phyloP scores from a whole-genome alignment of 2,329 filamentous ascomycete species.

The Nemania sp. region DNA sequence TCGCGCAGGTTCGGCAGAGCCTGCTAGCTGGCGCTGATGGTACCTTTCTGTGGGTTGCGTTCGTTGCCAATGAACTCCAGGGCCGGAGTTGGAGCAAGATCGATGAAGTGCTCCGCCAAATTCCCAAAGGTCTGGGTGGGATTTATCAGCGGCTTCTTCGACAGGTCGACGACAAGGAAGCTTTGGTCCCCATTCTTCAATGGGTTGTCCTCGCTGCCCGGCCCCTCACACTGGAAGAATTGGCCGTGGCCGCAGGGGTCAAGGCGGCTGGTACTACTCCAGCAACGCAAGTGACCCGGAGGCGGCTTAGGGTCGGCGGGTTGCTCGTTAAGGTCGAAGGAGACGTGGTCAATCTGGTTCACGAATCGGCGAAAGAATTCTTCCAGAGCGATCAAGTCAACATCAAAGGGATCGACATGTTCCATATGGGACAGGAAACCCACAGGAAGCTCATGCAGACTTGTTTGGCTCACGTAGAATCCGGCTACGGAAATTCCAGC shows the following conservation, averaged over 20 bases:
- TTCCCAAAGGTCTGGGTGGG: slow-evolving; percentile 10
- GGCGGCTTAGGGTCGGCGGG: background rate
- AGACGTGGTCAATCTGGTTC: slow-evolving; percentile 11
- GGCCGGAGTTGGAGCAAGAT: background rate
- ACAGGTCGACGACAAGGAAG: slow-evolving; percentile 12
- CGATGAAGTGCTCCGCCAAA: slow-evolving; percentile 2
- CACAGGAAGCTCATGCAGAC: background rate
- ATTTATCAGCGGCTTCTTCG: slow-evolving; percentile 15
- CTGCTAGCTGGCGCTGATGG: slow-evolving; percentile 5
- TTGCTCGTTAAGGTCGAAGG: slow-evolving; percentile 6
- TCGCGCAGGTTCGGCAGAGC: background rate
- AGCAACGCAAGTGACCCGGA: slow-evolving; percentile 2
- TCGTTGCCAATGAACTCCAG: slow-evolving; percentile 14
- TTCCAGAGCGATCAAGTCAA: slow-evolving; percentile 30
- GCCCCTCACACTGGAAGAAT: slow-evolving; percentile 7
- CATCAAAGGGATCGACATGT: background rate
- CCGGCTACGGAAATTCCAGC: background rate
- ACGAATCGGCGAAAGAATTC: slow-evolving; percentile 31
- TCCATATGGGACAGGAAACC: background rate
- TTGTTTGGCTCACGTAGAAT: slow-evolving; percentile 9
- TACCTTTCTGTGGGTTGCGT: slow-evolving; percentile 13
- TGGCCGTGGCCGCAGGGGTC: background rate
- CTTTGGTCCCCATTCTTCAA: slow-evolving; percentile 12
- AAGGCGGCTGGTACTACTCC: background rate
- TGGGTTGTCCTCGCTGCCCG: slow-evolving; percentile 16